Evolutionary conservation across 2,329 filamentous ascomycete genomes (phyloP).

Genomic region (Apiospora aurea): DNA sequence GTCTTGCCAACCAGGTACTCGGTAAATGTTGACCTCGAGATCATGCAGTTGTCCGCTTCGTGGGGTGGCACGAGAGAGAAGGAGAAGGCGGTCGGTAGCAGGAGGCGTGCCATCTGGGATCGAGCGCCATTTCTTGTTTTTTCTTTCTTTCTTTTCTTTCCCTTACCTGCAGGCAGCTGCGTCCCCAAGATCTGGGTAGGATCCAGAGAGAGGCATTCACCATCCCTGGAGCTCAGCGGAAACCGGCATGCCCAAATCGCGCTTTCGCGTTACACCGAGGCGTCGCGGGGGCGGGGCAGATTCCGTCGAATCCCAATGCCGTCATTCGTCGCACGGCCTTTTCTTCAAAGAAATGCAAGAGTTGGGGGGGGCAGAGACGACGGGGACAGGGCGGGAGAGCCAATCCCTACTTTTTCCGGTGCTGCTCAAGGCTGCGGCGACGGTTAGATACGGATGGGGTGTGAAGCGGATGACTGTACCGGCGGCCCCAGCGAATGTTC

Average conservation of each 20-base stretch:
- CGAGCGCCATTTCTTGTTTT: neutral
- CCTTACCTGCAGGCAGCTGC: neutral
- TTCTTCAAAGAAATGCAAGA: neutral
- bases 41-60: neutral
- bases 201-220: neutral
- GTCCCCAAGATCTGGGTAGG: neutral
- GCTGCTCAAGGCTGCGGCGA: neutral
- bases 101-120: neutral
- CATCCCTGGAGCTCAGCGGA: neutral
- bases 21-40: neutral
- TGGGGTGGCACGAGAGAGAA: neutral
- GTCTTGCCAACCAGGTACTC: conserved; percentile 5
- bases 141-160: too few relatives aligned
- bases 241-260: neutral
- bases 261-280: neutral
- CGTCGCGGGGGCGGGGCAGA: neutral
- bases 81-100: neutral
- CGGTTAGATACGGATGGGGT: neutral
- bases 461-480: neutral
- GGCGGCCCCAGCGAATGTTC: neutral
- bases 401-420: conserved; percentile 5
- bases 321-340: neutral
- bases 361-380: neutral
- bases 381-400: too few relatives aligned
- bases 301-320: neutral